These are phyloP conservation scores for Lagerstroemia speciosa DNA, from an alignment of 345 rosid species.

Conservation along the genomic window DNA sequence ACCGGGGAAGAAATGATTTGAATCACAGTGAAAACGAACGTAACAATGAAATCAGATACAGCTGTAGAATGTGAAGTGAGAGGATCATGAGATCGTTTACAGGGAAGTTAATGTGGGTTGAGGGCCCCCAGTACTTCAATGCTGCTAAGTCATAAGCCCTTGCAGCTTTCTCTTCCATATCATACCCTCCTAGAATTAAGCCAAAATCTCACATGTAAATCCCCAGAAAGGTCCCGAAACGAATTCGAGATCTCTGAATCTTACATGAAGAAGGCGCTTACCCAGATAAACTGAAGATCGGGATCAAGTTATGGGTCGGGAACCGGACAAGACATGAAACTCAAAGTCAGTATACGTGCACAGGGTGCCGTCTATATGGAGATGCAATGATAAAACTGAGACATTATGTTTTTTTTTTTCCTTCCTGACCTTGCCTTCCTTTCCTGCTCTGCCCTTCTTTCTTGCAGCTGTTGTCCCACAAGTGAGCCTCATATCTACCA, in stretches of 20 bases:
- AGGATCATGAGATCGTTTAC: constrained; percentile 30
- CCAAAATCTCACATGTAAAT: constrained; percentile 14
- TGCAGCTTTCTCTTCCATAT: constrained; percentile 98
- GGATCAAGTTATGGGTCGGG: constrained; percentile 15
- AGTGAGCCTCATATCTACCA: constrained; percentile 95
- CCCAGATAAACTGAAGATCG: constrained; percentile 77
- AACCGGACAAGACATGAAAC: constrained; percentile 23
- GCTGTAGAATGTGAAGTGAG: neutral
- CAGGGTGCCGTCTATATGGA: neutral
- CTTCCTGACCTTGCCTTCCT: constrained; percentile 70
- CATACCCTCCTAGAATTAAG: constrained; percentile 92
- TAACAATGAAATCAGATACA: constrained; percentile 10
- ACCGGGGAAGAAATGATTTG: neutral
- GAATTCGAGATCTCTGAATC: neutral
- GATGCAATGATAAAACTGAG: neutral
- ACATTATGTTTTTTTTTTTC: neutral
- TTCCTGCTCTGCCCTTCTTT: constrained; percentile 94
- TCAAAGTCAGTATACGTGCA: constrained; percentile 15
- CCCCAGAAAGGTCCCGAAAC: neutral
- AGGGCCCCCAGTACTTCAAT: constrained; percentile 97
- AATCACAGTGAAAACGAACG: constrained; percentile 1
- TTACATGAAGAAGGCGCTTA: constrained; percentile 26
- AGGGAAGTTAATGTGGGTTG: constrained; percentile 81
- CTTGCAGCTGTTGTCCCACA: constrained; percentile 97
- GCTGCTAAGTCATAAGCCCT: constrained; percentile 96